A percentile compares a stretch with the other conserved stretches of the same genome.
Evolutionary conservation across 2,329 filamentous ascomycete species (phyloP).

Genomic region (Fusarium devonianum): DNA sequence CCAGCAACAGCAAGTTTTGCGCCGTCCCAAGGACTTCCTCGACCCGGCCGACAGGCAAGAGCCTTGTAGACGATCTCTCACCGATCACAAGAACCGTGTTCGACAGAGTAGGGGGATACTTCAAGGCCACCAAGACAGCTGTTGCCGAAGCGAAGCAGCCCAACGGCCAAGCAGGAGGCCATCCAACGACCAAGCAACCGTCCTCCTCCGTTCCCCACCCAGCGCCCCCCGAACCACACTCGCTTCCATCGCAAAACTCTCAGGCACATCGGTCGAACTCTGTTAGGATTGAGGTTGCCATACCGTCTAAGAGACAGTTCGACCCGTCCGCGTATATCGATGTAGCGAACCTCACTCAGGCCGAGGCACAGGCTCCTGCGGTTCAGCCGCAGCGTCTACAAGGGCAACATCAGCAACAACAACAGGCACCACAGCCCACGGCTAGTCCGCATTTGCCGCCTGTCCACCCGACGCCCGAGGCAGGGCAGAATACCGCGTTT

Average conservation of each 20-base stretch:
- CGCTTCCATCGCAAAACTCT: conserved; percentile 30
- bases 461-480: conserved; percentile 6
- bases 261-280: conserved; percentile 48
- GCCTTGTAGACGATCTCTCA: conserved; percentile 54
- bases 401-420: conserved; percentile 5
- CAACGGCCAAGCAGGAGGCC: conserved; percentile 46
- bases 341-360: conserved; percentile 36
- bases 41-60: conserved; percentile 34
- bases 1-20: conserved; percentile 60
- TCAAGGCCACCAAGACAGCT: conserved; percentile 49
- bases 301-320: conserved; percentile 54
- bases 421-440: conserved; percentile 15
- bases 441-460: conserved; percentile 11
- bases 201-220: conserved; percentile 34
- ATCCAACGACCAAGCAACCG: conserved; percentile 30
- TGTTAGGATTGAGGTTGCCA: conserved; percentile 55
- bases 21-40: conserved; percentile 37
- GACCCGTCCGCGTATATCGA: conserved; percentile 50
- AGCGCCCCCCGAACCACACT: conserved; percentile 20
- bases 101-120: conserved; percentile 51
- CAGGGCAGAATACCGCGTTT: conserved; percentile 44
- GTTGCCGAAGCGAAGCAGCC: conserved; percentile 42
- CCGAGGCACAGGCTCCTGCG: conserved; percentile 27
- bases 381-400: conserved; percentile 19
- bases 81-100: conserved; percentile 56